A percentile compares a stretch with the other conserved stretches of the same genome.
These are phyloP conservation scores for Cordyceps tenuipes DNA, from an alignment of 2,329 filamentous ascomycete species.

Conservation along the genomic window DNA sequence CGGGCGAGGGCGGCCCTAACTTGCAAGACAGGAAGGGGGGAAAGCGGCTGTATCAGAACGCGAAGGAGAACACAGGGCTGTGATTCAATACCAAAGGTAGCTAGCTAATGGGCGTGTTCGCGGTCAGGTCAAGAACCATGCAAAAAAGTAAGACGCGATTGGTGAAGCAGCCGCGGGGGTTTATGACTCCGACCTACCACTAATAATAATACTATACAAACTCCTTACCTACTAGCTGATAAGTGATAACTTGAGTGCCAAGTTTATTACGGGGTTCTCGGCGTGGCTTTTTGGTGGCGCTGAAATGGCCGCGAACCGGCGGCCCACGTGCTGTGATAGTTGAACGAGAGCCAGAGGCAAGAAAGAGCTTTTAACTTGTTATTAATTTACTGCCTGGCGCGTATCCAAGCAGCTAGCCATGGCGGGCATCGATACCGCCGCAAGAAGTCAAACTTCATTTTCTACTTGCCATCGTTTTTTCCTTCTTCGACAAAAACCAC, in stretches of 20 bases:
- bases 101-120: not conserved
- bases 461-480: not conserved
- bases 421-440: not conserved
- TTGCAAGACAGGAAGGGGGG: not conserved
- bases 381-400: not conserved
- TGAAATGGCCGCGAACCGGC: not conserved
- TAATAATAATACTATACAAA: too few species aligned
- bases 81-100: not conserved
- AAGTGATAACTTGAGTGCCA: too few species aligned
- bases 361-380: not conserved
- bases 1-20: conserved; percentile 2
- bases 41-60: too few species aligned
- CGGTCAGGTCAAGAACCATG: too few species aligned
- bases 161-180: not conserved
- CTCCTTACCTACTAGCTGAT: too few species aligned
- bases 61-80: not conserved
- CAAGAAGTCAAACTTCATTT: not conserved
- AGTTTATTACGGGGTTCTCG: not conserved
- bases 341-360: not conserved
- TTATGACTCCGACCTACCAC: not conserved
- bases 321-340: not conserved
- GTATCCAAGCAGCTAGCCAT: not conserved
- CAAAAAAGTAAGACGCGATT: not conserved
- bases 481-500: too few species aligned
- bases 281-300: not conserved